Conservation (phyloP, 1,284 basidiomycete genomes). For the Schizopora paradoxa region DNA sequence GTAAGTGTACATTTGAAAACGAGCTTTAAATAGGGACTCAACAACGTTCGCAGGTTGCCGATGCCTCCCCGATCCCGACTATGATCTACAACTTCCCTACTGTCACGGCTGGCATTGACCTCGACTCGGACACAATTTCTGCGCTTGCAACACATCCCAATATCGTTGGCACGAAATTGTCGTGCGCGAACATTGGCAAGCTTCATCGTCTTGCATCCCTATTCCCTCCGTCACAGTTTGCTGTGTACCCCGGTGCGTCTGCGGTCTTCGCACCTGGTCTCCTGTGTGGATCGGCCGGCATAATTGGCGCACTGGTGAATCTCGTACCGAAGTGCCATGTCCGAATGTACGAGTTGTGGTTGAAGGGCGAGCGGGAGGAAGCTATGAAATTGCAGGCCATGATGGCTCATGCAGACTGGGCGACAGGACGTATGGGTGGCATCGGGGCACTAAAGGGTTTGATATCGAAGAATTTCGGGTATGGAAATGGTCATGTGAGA, state of each 20-base stretch:
- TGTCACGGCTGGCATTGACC: constrained; percentile 79
- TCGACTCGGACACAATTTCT: constrained; percentile 78
- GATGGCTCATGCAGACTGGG: constrained; percentile 71
- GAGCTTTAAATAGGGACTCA: constrained; percentile 14
- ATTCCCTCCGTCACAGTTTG: constrained; percentile 48
- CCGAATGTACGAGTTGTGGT: constrained; percentile 53
- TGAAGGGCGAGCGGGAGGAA: constrained; percentile 54
- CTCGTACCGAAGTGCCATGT: constrained; percentile 71
- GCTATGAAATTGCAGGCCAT: constrained; percentile 67
- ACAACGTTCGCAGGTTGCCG: constrained; percentile 61
- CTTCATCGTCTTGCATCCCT: constrained; percentile 66
- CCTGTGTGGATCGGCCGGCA: constrained; percentile 60
- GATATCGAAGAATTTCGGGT: constrained; percentile 63
- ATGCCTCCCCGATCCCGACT: constrained; percentile 75
- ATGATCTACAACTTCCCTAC: constrained; percentile 91
- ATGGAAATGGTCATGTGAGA: constrained; percentile 54
- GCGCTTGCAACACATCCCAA: constrained; percentile 76
- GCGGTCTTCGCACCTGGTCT: constrained; percentile 68
- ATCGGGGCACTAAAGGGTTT: constrained; percentile 69
- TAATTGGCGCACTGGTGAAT: constrained; percentile 75
- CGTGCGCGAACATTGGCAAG: constrained; percentile 83
- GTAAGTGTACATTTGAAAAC: constrained; percentile 29
- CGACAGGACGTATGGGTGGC: constrained; percentile 63
- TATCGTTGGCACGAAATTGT: constrained; percentile 85
- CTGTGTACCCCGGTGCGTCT: constrained; percentile 59